phyloP scores from a whole-genome alignment of 768 basidiomycete genomes.

The Pholiota conissans region DNA sequence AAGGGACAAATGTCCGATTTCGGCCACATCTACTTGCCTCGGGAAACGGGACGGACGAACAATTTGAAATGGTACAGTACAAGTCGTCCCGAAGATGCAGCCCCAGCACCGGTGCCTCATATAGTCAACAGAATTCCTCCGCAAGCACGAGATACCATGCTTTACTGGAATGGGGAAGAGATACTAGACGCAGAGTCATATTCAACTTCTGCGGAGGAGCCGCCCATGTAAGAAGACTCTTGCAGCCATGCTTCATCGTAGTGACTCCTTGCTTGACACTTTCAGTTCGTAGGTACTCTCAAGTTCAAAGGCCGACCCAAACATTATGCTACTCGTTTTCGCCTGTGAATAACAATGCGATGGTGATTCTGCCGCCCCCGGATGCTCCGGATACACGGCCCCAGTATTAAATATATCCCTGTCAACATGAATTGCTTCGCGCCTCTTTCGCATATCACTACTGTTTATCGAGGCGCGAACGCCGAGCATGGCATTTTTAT shows the following conservation, averaged over 20 bases:
- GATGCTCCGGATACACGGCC: slow-evolving; percentile 12
- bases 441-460: slow-evolving; percentile 35
- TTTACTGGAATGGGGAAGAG: too few species aligned
- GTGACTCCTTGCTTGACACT: background rate
- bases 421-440: slow-evolving; percentile 35
- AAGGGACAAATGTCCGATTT: too few species aligned
- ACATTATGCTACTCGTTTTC: slow-evolving; percentile 1
- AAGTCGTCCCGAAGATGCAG: too few species aligned
- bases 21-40: too few species aligned
- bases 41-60: too few species aligned
- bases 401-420: slow-evolving; percentile 31
- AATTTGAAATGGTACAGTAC: too few species aligned
- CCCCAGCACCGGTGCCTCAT: too few species aligned
- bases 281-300: background rate
- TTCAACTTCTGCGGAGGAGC: too few species aligned
- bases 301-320: background rate
- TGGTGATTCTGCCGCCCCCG: slow-evolving; percentile 1
- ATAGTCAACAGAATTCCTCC: too few species aligned
- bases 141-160: too few species aligned
- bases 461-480: slow-evolving; percentile 27
- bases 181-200: too few species aligned
- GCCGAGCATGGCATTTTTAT: slow-evolving; percentile 27
- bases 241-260: background rate
- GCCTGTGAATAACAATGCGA: background rate
- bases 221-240: background rate